Percentiles rank a stretch among this genome's conserved stretches.
Evolutionary conservation across 805 yeast species (phyloP).

Genomic region (Wickerhamiella shivajii): DNA sequence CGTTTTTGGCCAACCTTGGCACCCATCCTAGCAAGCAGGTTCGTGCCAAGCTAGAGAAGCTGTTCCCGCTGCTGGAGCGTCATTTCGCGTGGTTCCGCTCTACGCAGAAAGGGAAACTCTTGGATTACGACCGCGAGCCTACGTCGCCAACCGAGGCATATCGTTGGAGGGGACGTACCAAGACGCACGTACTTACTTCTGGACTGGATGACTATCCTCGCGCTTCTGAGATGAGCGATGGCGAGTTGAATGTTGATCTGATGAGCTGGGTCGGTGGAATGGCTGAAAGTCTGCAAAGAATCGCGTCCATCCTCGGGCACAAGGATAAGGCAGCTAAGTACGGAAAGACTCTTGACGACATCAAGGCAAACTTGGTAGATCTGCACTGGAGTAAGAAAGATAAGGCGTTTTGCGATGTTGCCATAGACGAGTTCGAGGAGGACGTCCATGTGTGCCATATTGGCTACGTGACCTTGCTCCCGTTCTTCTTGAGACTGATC

Average conservation of each 20-base stretch:
- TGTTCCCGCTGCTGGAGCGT: conserved; percentile 61
- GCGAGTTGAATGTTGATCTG: conserved; percentile 82
- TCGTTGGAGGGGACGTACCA: conserved; percentile 88
- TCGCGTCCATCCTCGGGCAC: conserved; percentile 49
- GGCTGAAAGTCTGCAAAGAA: conserved; percentile 65
- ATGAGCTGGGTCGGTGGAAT: conserved; percentile 88
- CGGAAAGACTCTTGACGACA: conserved; percentile 36
- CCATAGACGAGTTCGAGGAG: conserved; percentile 60
- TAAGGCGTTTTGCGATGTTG: conserved; percentile 65
- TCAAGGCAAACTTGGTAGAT: conserved; percentile 49
- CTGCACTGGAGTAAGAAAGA: conserved; percentile 68
- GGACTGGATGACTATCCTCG: conserved; percentile 96
- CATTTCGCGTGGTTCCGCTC: conserved; percentile 78
- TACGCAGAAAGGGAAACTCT: conserved; percentile 63
- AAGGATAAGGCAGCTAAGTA: conserved; percentile 45
- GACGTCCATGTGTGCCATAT: conserved; percentile 61
- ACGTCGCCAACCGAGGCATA: conserved; percentile 48
- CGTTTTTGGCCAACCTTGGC: conserved; percentile 37
- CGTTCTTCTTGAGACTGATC: conserved; percentile 61
- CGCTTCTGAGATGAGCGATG: conserved; percentile 61
- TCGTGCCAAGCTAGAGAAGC: conserved; percentile 24
- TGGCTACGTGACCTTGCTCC: conserved; percentile 79
- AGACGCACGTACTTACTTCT: conserved; percentile 73
- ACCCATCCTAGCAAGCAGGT: conserved; percentile 14
- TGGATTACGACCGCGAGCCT: conserved; percentile 49